These are phyloP conservation scores for Diplotaxis tenuifolia DNA, from an alignment of 345 rosid species.

Conservation along the genomic window DNA sequence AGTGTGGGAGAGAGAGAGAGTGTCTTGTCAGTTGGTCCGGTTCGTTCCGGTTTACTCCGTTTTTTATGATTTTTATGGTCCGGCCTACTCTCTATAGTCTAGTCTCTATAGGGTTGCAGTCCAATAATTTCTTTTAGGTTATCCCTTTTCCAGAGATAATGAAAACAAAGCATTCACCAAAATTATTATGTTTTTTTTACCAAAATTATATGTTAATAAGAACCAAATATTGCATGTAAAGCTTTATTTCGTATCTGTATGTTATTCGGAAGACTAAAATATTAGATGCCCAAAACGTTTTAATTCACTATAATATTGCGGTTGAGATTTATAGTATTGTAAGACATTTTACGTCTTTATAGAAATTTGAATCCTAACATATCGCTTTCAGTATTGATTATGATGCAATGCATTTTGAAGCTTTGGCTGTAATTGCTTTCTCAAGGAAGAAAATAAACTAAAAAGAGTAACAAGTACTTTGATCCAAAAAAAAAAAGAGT, in stretches of 20 bases:
- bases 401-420: background rate
- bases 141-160: background rate
- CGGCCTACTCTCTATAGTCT: slow-evolving; percentile 6
- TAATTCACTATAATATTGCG: background rate
- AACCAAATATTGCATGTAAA: too few species aligned
- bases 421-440: background rate
- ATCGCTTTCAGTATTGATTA: background rate
- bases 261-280: background rate
- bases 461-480: background rate
- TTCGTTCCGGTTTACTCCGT: background rate
- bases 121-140: background rate
- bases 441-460: background rate
- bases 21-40: slow-evolving; percentile 13
- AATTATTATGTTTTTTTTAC: too few species aligned
- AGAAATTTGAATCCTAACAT: background rate
- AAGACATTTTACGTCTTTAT: background rate
- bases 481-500: too few species aligned
- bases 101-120: slow-evolving; percentile 18
- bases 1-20: slow-evolving; percentile 12
- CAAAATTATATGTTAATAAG: too few species aligned
- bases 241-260: background rate
- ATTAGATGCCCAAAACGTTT: background rate
- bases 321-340: background rate
- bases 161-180: background rate
- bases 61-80: background rate